Conservation (phyloP, 2,329 filamentous ascomycete species). For the Zelopaecilomyces penicillatus region DNA sequence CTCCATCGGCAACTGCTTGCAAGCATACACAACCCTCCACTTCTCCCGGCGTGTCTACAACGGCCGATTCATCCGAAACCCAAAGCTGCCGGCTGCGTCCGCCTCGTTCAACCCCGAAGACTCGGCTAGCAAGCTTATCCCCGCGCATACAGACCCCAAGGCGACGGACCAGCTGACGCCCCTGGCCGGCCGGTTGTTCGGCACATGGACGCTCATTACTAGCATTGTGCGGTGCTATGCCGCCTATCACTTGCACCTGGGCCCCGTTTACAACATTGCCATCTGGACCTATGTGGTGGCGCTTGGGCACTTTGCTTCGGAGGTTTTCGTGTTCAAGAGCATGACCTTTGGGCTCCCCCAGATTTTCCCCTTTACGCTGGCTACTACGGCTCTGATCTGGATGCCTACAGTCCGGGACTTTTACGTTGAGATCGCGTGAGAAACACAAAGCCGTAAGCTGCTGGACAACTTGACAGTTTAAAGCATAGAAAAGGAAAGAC, state of each 20-base stretch:
- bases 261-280: conserved; percentile 68
- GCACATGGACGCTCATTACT: conserved; percentile 78
- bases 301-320: conserved; percentile 66
- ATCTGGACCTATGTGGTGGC: conserved; percentile 77
- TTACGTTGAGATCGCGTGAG: conserved; percentile 46
- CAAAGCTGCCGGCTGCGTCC: conserved; percentile 32
- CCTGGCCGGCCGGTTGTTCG: conserved; percentile 71
- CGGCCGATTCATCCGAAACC: conserved; percentile 49
- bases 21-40: conserved; percentile 71
- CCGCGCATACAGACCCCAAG: conserved; percentile 37
- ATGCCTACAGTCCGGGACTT: conserved; percentile 59
- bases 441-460: too few relatives aligned
- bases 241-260: conserved; percentile 69
- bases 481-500: too few relatives aligned
- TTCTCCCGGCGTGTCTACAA: conserved; percentile 86
- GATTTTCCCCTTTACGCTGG: conserved; percentile 45
- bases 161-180: conserved; percentile 58
- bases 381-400: conserved; percentile 46
- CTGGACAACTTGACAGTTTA: too few relatives aligned
- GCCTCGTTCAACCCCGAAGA: conserved; percentile 42
- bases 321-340: conserved; percentile 73
- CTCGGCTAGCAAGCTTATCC: conserved; percentile 42
- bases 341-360: conserved; percentile 55
- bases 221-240: conserved; percentile 73
- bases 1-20: conserved; percentile 75